Percentiles rank a stretch among this genome's conserved stretches.
These are phyloP conservation scores for Mycena alexandri DNA, from an alignment of 768 basidiomycete species.

Conservation along the genomic window DNA sequence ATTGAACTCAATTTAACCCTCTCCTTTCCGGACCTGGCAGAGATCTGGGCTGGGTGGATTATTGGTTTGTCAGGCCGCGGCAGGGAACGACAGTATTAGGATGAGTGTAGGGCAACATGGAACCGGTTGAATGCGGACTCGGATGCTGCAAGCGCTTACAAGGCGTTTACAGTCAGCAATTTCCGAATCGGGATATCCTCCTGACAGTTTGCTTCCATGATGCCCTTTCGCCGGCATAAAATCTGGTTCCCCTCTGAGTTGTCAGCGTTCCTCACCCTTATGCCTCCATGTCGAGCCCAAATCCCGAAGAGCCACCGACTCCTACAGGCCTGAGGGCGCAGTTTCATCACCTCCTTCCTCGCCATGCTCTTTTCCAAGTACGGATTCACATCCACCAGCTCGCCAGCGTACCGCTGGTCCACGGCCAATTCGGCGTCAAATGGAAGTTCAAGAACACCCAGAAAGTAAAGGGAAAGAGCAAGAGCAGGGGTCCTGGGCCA, in stretches of 20 bases:
- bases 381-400: constrained; percentile 75
- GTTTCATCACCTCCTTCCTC: constrained; percentile 70
- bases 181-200: background rate
- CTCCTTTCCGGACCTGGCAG: no score
- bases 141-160: no score
- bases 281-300: constrained; percentile 8
- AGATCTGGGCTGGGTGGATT: no score
- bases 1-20: no score
- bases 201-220: background rate
- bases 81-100: no score
- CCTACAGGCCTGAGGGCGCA: constrained; percentile 61
- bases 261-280: background rate
- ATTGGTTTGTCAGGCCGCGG: no score
- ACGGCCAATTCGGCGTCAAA: constrained; percentile 75
- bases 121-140: no score
- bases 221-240: background rate
- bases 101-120: no score
- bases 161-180: no score
- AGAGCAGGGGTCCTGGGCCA: constrained; percentile 33
- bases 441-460: constrained; percentile 79
- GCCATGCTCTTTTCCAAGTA: constrained; percentile 76
- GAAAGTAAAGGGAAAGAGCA: constrained; percentile 42
- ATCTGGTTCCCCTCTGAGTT: background rate
- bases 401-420: constrained; percentile 77
- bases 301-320: background rate